Base-by-base conservation (phyloP, 2,329 filamentous ascomycete genomes). In the Coniochaeta pulveracea region DNA sequence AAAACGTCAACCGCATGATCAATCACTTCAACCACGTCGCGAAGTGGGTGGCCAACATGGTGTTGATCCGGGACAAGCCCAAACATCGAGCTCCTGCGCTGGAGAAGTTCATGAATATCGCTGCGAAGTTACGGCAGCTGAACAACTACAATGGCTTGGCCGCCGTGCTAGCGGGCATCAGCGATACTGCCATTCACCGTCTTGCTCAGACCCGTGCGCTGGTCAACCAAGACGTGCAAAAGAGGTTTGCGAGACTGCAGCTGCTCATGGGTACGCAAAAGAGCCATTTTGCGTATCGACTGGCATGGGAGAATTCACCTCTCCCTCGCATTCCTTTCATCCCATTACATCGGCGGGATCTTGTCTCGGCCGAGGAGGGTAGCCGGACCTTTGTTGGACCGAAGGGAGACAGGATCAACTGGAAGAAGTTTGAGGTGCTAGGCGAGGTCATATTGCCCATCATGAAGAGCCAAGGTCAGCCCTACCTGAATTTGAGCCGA, bases 101-200 rank as follows among this genome's bases (percentile, higher is more conserved):
- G 35, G 89, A 95, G 54, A 95, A 94, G 52, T 94, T 95, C 52
- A 96, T 96, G 85, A 74, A 72, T 33, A 77, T 98, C 45, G 88
- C 89, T 22, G 51, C 80, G 48, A 89, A 86, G 59, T 64, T 98
- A 32, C 81, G 91, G 24, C 80, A 88, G 49, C 62, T 94, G 40
- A 95, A 96, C 63, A 96, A 98, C 56, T 98, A 96, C 64, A 96
- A 96, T 52, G 83, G 86, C 0, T 66, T 98, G 2, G 89, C 88
- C n/a, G 89, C 91, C 6, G 76, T 98, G 22, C 72, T 98, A 37
- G 89, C 91, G 6, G 91, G 89, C 7, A 81, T 98, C 48, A 93
- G 93, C 51, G 82, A 84, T 38, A 84, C 83, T 3, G 77, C 86
- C 1, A 80, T 98, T 18, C 81, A 91, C 50, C 80, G 91, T 12